phyloP scores from a whole-genome alignment of 2,329 filamentous ascomycete species.

The Metarhizium humberi region DNA sequence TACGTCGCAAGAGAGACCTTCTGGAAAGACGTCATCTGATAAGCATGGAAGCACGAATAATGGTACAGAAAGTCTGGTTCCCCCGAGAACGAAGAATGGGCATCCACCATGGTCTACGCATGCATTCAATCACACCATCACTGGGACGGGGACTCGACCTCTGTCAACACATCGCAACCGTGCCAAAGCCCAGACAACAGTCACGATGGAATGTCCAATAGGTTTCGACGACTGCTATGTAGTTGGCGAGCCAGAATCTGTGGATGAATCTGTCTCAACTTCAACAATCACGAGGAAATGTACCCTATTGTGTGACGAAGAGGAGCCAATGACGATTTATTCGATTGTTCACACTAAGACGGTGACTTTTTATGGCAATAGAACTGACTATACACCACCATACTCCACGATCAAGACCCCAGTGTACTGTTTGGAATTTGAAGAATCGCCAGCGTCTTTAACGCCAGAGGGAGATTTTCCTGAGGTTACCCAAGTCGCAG shows the following conservation, averaged over 20 bases:
- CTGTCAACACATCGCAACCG: background rate
- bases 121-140: background rate
- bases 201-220: constrained; percentile 4
- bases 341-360: constrained; percentile 40
- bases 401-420: constrained; percentile 32
- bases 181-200: background rate
- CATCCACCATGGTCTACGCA: too few species aligned
- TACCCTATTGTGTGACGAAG: constrained; percentile 17
- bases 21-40: background rate
- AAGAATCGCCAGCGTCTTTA: too few species aligned
- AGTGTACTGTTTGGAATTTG: constrained; percentile 21
- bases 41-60: too few species aligned
- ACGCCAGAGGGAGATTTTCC: constrained; percentile 5
- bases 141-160: background rate
- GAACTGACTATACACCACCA: constrained; percentile 35
- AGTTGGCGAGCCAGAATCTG: background rate
- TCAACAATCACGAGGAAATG: constrained; percentile 18
- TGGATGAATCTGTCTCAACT: constrained; percentile 1
- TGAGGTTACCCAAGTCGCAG: background rate
- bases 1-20: too few species aligned
- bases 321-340: constrained; percentile 27
- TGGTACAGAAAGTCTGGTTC: too few species aligned
- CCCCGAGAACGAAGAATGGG: too few species aligned
- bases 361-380: constrained; percentile 37
- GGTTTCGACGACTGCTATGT: background rate